Conservation (phyloP, 495 filamentous ascomycete genomes). For the Penicillium taxi region DNA sequence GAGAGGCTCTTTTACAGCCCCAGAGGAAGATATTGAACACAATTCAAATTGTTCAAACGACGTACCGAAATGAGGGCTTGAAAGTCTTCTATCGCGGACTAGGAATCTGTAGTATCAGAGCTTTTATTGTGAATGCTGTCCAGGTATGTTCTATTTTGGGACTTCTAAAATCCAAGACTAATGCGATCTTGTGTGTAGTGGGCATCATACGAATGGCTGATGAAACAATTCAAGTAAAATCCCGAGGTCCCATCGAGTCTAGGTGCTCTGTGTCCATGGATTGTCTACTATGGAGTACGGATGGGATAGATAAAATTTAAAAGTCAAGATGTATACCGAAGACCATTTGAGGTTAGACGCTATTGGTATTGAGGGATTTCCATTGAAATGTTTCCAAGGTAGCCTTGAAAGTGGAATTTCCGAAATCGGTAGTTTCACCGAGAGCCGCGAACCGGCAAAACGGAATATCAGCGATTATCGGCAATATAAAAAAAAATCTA, state of each 20-base stretch:
- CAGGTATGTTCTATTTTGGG: conserved; percentile 35
- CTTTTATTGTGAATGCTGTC: conserved; percentile 74
- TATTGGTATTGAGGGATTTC: conserved; percentile 27
- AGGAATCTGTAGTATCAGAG: conserved; percentile 67
- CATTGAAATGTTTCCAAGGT: conserved; percentile 22
- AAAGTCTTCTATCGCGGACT: conserved; percentile 70
- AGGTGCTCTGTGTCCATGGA: conserved; percentile 1
- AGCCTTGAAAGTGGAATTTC: conserved; percentile 22
- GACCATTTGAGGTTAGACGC: conserved; percentile 19
- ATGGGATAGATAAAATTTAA: conserved; percentile 1
- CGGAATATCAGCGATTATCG: conserved; percentile 28
- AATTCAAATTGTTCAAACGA: conserved; percentile 51
- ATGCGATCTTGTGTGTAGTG: conserved; percentile 42
- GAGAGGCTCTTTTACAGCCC: conserved; percentile 14
- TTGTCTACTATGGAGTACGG: conserved; percentile 2
- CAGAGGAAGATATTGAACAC: conserved; percentile 39
- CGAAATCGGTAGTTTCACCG: conserved; percentile 29
- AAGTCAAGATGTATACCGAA: conserved; percentile 15
- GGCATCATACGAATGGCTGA: conserved; percentile 80
- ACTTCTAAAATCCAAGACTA: conserved; percentile 1
- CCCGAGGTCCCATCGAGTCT: background rate
- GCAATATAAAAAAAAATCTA: conserved; percentile 23
- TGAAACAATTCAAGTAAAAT: conserved; percentile 37
- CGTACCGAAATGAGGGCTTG: conserved; percentile 57
- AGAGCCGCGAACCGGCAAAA: conserved; percentile 27